These are phyloP conservation scores for Pyrenophora teres DNA, from an alignment of 2,329 filamentous ascomycete species.

Conservation along the genomic window DNA sequence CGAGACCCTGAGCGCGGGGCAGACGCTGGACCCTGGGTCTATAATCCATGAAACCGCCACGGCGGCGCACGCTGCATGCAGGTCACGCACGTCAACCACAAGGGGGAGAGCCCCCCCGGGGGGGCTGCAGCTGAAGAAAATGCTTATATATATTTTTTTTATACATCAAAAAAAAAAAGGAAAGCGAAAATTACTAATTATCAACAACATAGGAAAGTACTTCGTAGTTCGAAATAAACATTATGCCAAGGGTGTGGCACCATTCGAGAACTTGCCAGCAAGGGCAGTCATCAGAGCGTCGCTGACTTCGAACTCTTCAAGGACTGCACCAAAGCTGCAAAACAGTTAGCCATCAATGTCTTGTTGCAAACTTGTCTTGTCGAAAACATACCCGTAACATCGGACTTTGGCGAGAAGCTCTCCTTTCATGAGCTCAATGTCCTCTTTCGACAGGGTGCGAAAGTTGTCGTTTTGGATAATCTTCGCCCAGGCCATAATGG, in stretches of 20 bases:
- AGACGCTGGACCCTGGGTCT: conserved; percentile 4
- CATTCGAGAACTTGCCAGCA: conserved; percentile 56
- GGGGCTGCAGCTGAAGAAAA: conserved; percentile 1
- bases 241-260: conserved; percentile 16
- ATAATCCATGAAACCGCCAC: background rate
- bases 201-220: conserved; percentile 5
- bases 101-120: too few species aligned
- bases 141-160: conserved; percentile 9
- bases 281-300: conserved; percentile 78
- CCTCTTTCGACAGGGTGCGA: conserved; percentile 65
- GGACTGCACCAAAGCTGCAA: conserved; percentile 66
- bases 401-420: conserved; percentile 80
- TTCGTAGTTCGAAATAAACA: conserved; percentile 13
- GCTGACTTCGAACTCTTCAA: conserved; percentile 73
- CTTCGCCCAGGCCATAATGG: conserved; percentile 92
- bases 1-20: conserved; percentile 5
- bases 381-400: conserved; percentile 75
- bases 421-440: conserved; percentile 73
- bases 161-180: conserved; percentile 17
- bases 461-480: conserved; percentile 67
- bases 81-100: background rate
- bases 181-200: conserved; percentile 26
- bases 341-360: conserved; percentile 9
- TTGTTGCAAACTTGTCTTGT: background rate
- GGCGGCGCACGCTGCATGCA: too few species aligned